Conservation (phyloP, 257 asterid species). For the Parsonsia alboflavescens region DNA sequence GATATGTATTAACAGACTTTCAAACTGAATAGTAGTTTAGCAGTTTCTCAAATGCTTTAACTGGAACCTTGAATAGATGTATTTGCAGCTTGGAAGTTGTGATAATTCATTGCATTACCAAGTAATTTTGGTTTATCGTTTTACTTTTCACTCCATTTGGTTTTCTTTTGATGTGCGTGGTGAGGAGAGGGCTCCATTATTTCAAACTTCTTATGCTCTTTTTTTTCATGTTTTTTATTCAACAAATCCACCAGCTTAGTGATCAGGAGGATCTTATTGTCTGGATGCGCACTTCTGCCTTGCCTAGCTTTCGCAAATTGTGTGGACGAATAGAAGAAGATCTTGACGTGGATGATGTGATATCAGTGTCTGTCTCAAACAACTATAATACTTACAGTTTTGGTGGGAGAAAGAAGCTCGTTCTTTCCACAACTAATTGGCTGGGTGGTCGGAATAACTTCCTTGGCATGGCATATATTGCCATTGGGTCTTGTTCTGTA, state of each 20-base stretch:
- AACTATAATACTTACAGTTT: slow-evolving; percentile 77
- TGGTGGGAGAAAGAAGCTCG: slow-evolving; percentile 86
- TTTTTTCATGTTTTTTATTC: not conserved
- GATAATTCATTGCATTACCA: not conserved
- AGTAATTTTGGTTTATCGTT: not conserved
- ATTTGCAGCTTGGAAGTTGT: not conserved
- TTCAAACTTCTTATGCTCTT: not conserved
- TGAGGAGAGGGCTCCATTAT: not conserved
- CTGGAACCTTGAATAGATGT: not conserved
- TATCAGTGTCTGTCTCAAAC: slow-evolving; percentile 52
- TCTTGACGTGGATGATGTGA: slow-evolving; percentile 43
- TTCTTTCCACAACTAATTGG: slow-evolving; percentile 84
- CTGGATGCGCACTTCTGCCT: slow-evolving; percentile 95
- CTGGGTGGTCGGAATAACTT: slow-evolving; percentile 84
- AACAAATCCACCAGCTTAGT: slow-evolving; percentile 43
- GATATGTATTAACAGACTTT: not conserved
- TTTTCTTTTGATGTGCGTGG: not conserved
- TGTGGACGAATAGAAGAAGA: slow-evolving; percentile 72
- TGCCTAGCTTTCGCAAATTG: slow-evolving; percentile 78
- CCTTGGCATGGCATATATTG: slow-evolving; percentile 74
- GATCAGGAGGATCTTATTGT: slow-evolving; percentile 84
- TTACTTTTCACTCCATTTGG: not conserved
- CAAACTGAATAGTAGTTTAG: not conserved
- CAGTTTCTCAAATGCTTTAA: not conserved
- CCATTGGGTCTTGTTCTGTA: slow-evolving; percentile 69